phyloP scores from a whole-genome alignment of 139 green algal species.

The Chlamydomonas schloesseri region DNA sequence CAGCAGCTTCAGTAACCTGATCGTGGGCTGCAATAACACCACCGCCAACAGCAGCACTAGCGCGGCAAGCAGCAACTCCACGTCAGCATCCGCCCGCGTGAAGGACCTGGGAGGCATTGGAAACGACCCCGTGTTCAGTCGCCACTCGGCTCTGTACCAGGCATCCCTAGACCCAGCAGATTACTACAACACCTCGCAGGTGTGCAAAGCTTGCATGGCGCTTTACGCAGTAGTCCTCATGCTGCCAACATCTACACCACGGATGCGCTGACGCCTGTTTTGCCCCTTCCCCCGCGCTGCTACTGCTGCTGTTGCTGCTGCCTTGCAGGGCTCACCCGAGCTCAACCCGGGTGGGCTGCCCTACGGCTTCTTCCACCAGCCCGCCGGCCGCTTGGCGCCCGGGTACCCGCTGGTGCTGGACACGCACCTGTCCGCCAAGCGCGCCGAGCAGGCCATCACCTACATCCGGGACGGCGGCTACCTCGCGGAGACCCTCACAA shows the following conservation, averaged over 20 bases:
- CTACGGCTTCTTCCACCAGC: slow-evolving; percentile 37
- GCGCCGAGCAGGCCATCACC: slow-evolving; percentile 28
- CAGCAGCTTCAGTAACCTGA: not conserved
- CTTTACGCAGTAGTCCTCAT: too few relatives aligned
- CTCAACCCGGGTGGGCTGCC: not conserved
- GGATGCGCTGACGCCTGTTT: too few relatives aligned
- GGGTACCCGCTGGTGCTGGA: slow-evolving; percentile 52
- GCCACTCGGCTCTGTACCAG: slow-evolving; percentile 2
- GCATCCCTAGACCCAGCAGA: not conserved
- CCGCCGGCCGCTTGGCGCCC: slow-evolving; percentile 1
- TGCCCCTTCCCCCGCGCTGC: too few relatives aligned
- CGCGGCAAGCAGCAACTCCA: not conserved
- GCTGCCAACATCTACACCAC: too few relatives aligned
- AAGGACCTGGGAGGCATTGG: slow-evolving; percentile 33
- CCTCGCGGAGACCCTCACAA: slow-evolving; percentile 30
- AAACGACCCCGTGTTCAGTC: slow-evolving; percentile 44
- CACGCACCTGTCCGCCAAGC: slow-evolving; percentile 19
- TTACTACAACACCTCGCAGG: not conserved
- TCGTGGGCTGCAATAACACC: not conserved
- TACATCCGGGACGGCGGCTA: slow-evolving; percentile 45
- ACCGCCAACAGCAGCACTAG: not conserved
- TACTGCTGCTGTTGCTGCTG: too few relatives aligned
- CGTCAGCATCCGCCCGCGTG: not conserved
- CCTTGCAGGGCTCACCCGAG: too few relatives aligned
- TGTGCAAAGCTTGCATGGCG: too few relatives aligned